Percentiles rank a stretch among this genome's conserved stretches.
Evolutionary conservation across 345 rosid species (phyloP).

Genomic region (Clausena lansium): DNA sequence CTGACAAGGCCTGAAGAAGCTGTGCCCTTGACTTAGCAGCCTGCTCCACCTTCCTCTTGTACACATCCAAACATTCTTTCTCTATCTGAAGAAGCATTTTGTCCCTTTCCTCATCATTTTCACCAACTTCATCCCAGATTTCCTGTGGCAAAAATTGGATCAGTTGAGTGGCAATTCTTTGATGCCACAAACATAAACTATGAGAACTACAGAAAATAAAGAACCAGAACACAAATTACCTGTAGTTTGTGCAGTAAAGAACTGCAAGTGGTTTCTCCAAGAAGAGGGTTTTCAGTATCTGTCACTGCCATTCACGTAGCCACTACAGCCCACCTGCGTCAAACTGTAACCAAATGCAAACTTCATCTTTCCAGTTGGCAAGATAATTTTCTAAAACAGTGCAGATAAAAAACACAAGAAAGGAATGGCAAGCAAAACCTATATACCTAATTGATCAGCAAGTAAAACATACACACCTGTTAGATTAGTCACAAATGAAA

Average conservation of each 20-base stretch:
- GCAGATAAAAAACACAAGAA: background rate
- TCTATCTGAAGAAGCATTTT: conserved; percentile 92
- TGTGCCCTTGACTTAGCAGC: conserved; percentile 85
- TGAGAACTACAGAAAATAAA: background rate
- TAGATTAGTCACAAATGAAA: background rate
- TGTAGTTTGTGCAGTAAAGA: conserved; percentile 80
- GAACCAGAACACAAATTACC: conserved; percentile 35
- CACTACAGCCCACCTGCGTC: conserved; percentile 31
- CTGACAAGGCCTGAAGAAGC: conserved; percentile 81
- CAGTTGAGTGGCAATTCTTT: conserved; percentile 1
- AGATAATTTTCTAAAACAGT: background rate
- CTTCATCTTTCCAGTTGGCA: background rate
- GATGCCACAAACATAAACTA: background rate
- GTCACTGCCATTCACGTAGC: conserved; percentile 59
- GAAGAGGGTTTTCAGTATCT: conserved; percentile 66
- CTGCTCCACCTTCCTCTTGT: conserved; percentile 87
- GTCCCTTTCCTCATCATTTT: conserved; percentile 88
- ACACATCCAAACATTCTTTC: conserved; percentile 89
- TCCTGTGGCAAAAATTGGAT: conserved; percentile 42
- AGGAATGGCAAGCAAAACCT: background rate
- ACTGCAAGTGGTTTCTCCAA: conserved; percentile 84
- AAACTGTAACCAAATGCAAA: conserved; percentile 10
- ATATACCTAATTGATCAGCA: conserved; percentile 16
- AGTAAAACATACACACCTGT: conserved; percentile 24
- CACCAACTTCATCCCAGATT: conserved; percentile 99